Evolutionary conservation across 2,329 filamentous ascomycete genomes (phyloP).

Genomic region (Stemphylium vesicarium): DNA sequence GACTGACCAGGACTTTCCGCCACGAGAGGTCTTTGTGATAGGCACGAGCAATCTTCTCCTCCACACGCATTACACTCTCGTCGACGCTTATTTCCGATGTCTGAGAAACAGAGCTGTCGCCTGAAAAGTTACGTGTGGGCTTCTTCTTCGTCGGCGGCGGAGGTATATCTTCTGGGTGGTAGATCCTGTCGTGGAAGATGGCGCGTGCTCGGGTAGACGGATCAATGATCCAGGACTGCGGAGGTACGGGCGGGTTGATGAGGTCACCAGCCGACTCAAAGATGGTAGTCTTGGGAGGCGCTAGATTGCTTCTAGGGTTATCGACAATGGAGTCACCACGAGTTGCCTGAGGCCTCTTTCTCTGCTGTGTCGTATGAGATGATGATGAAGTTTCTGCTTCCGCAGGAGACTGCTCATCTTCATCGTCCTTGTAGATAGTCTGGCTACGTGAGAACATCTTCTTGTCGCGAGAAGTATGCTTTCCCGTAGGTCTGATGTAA

Average conservation of each 20-base stretch:
- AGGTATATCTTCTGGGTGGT: slow-evolving; percentile 92
- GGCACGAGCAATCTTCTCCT: slow-evolving; percentile 95
- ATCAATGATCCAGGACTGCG: slow-evolving; percentile 81
- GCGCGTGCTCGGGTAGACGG: slow-evolving; percentile 81
- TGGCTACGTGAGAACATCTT: slow-evolving; percentile 53
- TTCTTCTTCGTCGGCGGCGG: slow-evolving; percentile 66
- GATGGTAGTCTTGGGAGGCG: slow-evolving; percentile 88
- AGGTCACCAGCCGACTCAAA: slow-evolving; percentile 95
- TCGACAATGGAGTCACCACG: slow-evolving; percentile 59
- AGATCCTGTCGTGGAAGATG: slow-evolving; percentile 96
- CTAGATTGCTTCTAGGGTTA: slow-evolving; percentile 59
- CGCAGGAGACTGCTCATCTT: slow-evolving; percentile 14
- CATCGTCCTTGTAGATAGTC: slow-evolving; percentile 35
- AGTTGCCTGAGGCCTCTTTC: slow-evolving; percentile 53
- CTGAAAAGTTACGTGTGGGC: slow-evolving; percentile 46
- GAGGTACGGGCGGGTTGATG: slow-evolving; percentile 85
- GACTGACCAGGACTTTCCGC: slow-evolving; percentile 93
- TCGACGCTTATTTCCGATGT: slow-evolving; percentile 41
- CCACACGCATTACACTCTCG: slow-evolving; percentile 79
- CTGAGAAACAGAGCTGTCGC: slow-evolving; percentile 39
- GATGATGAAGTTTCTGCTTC: slow-evolving; percentile 19
- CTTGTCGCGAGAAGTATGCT: slow-evolving; percentile 74
- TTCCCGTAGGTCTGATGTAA: slow-evolving; percentile 71
- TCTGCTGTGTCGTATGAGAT: slow-evolving; percentile 18
- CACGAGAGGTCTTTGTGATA: slow-evolving; percentile 92